These are phyloP conservation scores for Neurospora sp. DNA, from an alignment of 495 filamentous ascomycete species.

Conservation along the genomic window DNA sequence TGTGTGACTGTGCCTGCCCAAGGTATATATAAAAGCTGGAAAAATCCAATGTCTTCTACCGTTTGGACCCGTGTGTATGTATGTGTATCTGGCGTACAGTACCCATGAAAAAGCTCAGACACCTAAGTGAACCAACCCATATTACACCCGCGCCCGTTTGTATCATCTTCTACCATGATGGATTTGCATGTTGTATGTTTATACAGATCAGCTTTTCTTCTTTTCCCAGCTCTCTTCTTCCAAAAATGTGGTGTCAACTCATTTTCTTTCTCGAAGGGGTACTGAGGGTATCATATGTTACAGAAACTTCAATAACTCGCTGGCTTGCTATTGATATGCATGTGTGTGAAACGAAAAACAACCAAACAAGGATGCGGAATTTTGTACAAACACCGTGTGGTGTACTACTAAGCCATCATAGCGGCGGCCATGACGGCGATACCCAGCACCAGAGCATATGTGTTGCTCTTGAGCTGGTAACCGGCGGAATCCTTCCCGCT, in stretches of 20 bases:
- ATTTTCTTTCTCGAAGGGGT: background rate
- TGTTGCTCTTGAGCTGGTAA: slow-evolving; percentile 7
- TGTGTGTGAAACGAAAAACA: background rate
- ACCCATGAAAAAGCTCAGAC: background rate
- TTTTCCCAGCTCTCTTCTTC: background rate
- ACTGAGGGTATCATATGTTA: background rate
- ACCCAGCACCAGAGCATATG: slow-evolving; percentile 7
- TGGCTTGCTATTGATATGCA: background rate
- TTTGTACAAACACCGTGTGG: background rate
- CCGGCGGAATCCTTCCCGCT: slow-evolving; percentile 7
- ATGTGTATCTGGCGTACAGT: background rate
- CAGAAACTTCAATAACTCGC: background rate
- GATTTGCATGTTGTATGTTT: background rate
- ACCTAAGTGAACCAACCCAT: background rate
- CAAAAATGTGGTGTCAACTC: background rate
- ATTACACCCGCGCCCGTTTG: background rate
- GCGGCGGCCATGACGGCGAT: slow-evolving; percentile 7
- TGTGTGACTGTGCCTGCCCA: background rate
- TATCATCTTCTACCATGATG: background rate
- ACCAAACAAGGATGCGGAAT: background rate
- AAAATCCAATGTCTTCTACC: background rate
- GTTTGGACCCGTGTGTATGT: background rate
- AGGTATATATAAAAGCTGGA: background rate
- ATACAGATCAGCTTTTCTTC: background rate
- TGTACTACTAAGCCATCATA: slow-evolving; percentile 7